A percentile compares a stretch with the other conserved stretches of the same genome.
These are phyloP conservation scores for Lactarius hatsudake DNA, from an alignment of 768 basidiomycete genomes.

Conservation along the genomic window DNA sequence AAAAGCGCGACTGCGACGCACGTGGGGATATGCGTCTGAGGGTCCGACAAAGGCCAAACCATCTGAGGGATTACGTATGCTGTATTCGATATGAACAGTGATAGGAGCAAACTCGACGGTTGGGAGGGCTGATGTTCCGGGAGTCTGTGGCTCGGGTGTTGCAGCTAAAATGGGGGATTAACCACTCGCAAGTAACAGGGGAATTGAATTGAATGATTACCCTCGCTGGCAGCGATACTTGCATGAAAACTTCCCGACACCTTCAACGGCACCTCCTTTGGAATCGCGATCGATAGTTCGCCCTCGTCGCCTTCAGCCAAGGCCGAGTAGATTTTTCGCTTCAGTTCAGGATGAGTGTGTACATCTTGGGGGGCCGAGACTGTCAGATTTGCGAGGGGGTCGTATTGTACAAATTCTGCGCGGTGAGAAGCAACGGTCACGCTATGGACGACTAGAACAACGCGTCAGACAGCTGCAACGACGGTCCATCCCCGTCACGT, in stretches of 20 bases:
- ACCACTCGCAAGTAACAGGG: conserved; percentile 10
- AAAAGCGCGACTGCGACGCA: conserved; percentile 41
- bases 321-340: conserved; percentile 87
- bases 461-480: conserved; percentile 28
- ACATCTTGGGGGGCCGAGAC: conserved; percentile 71
- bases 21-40: conserved; percentile 79
- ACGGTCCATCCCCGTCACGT: conserved; percentile 33
- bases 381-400: conserved; percentile 65
- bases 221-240: conserved; percentile 53
- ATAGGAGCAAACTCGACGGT: conserved; percentile 64
- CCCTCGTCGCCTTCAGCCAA: conserved; percentile 92
- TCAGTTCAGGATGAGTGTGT: conserved; percentile 88
- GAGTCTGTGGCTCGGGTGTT: conserved; percentile 83
- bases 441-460: conserved; percentile 57
- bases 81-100: conserved; percentile 73
- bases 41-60: conserved; percentile 84
- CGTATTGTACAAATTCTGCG: conserved; percentile 76
- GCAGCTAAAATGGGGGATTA: conserved; percentile 41
- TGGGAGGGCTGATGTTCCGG: conserved; percentile 36
- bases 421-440: conserved; percentile 69
- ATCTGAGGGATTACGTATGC: conserved; percentile 76
- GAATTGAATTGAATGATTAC: conserved; percentile 34
- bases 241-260: conserved; percentile 50
- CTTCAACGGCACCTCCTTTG: conserved; percentile 64
- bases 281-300: conserved; percentile 87